A percentile compares a stretch with the other conserved stretches of the same genome.
Conservation (phyloP, 2,329 filamentous ascomycete species). For the Fusarium sp. region DNA sequence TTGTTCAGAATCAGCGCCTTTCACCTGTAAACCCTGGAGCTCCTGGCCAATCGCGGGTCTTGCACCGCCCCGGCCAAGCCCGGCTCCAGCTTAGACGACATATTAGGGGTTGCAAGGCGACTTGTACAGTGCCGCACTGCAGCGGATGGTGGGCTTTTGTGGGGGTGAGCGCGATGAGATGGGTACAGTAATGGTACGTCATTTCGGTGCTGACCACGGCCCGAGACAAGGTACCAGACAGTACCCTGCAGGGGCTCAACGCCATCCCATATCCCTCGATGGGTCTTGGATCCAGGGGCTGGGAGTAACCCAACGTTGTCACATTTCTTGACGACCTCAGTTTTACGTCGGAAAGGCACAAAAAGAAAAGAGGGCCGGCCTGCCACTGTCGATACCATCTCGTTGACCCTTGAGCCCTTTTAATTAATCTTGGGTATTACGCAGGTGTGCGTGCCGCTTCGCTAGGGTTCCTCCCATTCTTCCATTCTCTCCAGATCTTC, state of each 20-base stretch:
- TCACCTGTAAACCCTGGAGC: slow-evolving; percentile 20
- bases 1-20: slow-evolving; percentile 11
- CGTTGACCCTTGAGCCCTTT: neutral
- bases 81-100: slow-evolving; percentile 23
- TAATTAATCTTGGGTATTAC: neutral
- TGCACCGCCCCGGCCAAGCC: slow-evolving; percentile 4
- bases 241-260: slow-evolving; percentile 31
- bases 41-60: slow-evolving; percentile 30
- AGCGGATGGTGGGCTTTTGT: slow-evolving; percentile 20
- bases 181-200: slow-evolving; percentile 11
- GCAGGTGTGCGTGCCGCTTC: slow-evolving; percentile 2
- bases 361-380: neutral
- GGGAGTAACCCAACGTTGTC: slow-evolving; percentile 16
- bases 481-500: slow-evolving; percentile 27
- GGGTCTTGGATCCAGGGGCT: slow-evolving; percentile 35
- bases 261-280: slow-evolving; percentile 15
- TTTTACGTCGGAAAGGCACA: neutral
- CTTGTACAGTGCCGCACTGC: slow-evolving; percentile 26
- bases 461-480: slow-evolving; percentile 13
- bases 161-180: slow-evolving; percentile 6
- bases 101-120: slow-evolving; percentile 41
- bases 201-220: too few relatives aligned
- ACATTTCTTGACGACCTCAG: slow-evolving; percentile 8
- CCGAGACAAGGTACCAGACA: neutral
- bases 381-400: neutral